phyloP scores from a whole-genome alignment of 352 stramenopile species.

The Phytophthora citrophthora region DNA sequence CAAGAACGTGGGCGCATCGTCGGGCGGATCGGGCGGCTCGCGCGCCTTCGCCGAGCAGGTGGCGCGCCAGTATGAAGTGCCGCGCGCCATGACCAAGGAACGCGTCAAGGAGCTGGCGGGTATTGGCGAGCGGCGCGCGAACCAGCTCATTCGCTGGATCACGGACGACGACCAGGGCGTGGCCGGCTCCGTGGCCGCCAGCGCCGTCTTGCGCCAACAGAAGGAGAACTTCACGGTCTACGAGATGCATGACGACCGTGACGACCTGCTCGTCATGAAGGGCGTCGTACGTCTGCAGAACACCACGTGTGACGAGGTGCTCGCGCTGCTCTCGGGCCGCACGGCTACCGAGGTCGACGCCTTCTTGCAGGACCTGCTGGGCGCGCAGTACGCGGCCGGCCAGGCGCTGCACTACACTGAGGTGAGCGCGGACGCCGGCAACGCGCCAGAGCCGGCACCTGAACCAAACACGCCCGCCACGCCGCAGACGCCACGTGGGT shows the following conservation, averaged over 20 bases:
- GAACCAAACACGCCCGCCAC: constrained; percentile 32
- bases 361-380: constrained; percentile 66
- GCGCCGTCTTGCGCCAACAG: constrained; percentile 65
- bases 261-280: constrained; percentile 73
- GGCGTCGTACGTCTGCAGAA: constrained; percentile 70
- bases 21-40: constrained; percentile 27
- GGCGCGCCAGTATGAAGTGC: constrained; percentile 64
- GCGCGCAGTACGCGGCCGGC: constrained; percentile 61
- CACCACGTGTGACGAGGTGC: constrained; percentile 73
- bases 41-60: constrained; percentile 64
- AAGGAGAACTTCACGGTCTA: constrained; percentile 85
- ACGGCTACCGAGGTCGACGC: constrained; percentile 50
- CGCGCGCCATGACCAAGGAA: constrained; percentile 48
- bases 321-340: constrained; percentile 63
- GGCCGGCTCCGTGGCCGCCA: constrained; percentile 31
- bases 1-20: constrained; percentile 22
- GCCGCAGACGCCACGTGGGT: constrained; percentile 31
- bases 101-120: constrained; percentile 47
- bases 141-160: constrained; percentile 69
- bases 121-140: constrained; percentile 56
- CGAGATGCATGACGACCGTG: constrained; percentile 60
- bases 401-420: constrained; percentile 62
- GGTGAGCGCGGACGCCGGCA: constrained; percentile 31
- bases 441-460: constrained; percentile 27
- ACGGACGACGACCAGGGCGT: constrained; percentile 64